Base-by-base conservation (phyloP, 805 yeast genomes). In the Teunomyces pallodes region DNA sequence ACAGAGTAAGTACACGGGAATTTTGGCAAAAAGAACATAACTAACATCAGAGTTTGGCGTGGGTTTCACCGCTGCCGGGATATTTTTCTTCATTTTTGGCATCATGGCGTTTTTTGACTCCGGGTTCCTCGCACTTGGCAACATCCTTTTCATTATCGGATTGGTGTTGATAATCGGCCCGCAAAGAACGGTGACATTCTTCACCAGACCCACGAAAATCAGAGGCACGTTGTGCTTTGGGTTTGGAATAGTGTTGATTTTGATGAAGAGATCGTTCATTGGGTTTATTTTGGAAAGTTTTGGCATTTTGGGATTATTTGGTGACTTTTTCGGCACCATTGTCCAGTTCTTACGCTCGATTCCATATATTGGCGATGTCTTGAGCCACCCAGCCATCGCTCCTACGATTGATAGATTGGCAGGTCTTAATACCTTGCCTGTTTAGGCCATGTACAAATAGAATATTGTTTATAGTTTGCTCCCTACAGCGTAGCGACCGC, bases 291-390 rank as follows among this genome's bases (percentile, higher is more conserved):
- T 92, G 35, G 99, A 92, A 65, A 80, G 86, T 44, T 72, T 91
- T 53, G 99, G 99, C n/a, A 89, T 92, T 24, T 68, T 92, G 51
- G 91, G 89, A 6, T 72, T 92, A 32, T 92, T 94, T 69, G 99
- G 90, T 32, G 98, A 94, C 67, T 91, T 94, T 66, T 87, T 92
- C 60, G 90, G 95, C 24, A 88, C 95, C 9, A 83, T 94, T 41
- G 80, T 92, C 9, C 86, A 88, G 55, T 92, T 94, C 61, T 75
- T 92, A 59, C 78, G 97, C 65, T 86, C 95, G 5, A 66, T 92
- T 57, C 99, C 99, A 2, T 64, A 87, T 50, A 83, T 94, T 51
- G 98, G 98, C 0, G 91, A 95, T 24, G 49, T 90, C 5, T 76
- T 94, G 46, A 83, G 90, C 31, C 82, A 86, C 61, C 97, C 98